phyloP scores from a whole-genome alignment of 495 filamentous ascomycete genomes.

The Penicillium odoratum region DNA sequence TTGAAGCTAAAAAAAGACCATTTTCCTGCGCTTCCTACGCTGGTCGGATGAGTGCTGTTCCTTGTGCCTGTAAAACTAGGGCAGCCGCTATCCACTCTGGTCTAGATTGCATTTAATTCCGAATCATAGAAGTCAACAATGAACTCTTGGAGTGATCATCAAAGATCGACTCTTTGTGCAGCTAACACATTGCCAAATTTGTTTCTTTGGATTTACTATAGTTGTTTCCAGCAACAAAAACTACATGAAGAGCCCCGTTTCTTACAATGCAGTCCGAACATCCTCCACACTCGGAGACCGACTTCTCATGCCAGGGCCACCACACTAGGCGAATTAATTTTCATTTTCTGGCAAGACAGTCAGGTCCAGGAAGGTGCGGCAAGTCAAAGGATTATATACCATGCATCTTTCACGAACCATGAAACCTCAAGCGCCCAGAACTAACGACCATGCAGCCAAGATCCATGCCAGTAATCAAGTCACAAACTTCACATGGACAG shows the following conservation, averaged over 20 bases:
- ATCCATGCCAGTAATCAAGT: slow-evolving; percentile 2
- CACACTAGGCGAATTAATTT: neutral
- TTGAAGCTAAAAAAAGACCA: too few species aligned
- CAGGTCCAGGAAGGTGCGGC: neutral
- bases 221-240: neutral
- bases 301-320: neutral
- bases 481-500: neutral
- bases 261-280: neutral
- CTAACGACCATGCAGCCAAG: neutral
- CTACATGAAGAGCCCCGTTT: neutral
- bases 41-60: too few species aligned
- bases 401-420: neutral
- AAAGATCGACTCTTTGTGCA: too few species aligned
- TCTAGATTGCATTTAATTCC: too few species aligned
- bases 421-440: neutral
- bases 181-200: too few species aligned
- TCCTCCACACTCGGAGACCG: neutral
- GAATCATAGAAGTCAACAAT: too few species aligned
- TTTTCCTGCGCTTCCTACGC: too few species aligned
- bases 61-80: too few species aligned
- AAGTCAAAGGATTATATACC: neutral
- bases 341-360: neutral
- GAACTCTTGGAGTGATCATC: too few species aligned
- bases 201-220: neutral
- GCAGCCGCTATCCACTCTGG: too few species aligned